Percentiles rank a stretch among this genome's conserved stretches.
Evolutionary conservation across 805 yeast species (phyloP).

Genomic region (Cyberlindnera misumaiensis): DNA sequence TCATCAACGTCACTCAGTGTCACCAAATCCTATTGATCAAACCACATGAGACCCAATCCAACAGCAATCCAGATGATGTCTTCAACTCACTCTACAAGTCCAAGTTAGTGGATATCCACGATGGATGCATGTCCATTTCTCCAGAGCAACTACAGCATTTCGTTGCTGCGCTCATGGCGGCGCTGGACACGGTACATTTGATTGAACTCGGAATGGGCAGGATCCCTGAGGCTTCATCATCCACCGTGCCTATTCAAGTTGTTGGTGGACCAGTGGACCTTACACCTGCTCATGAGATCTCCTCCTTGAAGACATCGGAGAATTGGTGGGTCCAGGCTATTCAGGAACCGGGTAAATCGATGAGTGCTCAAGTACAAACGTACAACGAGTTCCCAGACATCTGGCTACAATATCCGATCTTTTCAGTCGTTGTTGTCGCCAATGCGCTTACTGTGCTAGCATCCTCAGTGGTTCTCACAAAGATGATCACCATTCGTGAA

Average conservation of each 20-base stretch:
- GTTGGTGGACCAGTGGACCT: conserved; percentile 26
- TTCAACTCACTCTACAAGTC: conserved; percentile 21
- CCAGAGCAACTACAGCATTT: conserved; percentile 27
- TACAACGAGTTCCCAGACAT: conserved; percentile 27
- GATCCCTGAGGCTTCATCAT: conserved; percentile 20
- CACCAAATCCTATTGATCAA: conserved; percentile 30
- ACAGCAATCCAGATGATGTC: conserved; percentile 22
- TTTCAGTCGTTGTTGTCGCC: conserved; percentile 24
- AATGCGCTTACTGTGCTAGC: conserved; percentile 27
- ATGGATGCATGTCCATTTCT: conserved; percentile 12
- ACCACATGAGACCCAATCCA: conserved; percentile 25
- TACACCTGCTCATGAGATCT: conserved; percentile 19
- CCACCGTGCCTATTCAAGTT: conserved; percentile 18
- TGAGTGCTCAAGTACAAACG: conserved; percentile 16
- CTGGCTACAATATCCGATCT: conserved; percentile 35
- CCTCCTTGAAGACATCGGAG: conserved; percentile 15
- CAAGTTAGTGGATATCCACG: conserved; percentile 15
- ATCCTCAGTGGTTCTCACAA: conserved; percentile 24
- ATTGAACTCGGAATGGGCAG: conserved; percentile 36
- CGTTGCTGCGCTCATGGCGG: conserved; percentile 24
- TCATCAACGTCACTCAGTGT: conserved; percentile 27
- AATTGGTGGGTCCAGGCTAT: conserved; percentile 24
- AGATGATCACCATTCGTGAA: conserved; percentile 14
- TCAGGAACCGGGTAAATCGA: conserved; percentile 16
- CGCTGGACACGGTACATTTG: conserved; percentile 27